Percentiles rank a stretch among this genome's conserved stretches.
These are phyloP conservation scores for Dendrobium huoshanense DNA, from an alignment of 106 monocot species.

Conservation along the genomic window DNA sequence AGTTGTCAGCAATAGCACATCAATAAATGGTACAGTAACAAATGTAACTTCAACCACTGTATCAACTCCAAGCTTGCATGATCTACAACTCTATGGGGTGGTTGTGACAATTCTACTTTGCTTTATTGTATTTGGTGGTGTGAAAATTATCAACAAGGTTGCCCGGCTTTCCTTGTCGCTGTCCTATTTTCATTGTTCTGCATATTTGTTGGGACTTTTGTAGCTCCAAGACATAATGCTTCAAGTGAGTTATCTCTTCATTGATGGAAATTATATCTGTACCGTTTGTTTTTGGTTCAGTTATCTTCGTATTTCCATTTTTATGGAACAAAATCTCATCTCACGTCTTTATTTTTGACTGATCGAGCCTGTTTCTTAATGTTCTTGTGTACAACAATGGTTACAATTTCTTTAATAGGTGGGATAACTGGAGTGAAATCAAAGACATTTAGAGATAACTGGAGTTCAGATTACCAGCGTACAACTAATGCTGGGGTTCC, in stretches of 20 bases:
- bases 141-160: slow-evolving; percentile 92
- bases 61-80: slow-evolving; percentile 77
- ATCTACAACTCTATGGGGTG: slow-evolving; percentile 86
- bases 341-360: slow-evolving; percentile 2
- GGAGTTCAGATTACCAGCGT: slow-evolving; percentile 79
- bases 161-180: slow-evolving; percentile 91
- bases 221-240: slow-evolving; percentile 71
- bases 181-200: slow-evolving; percentile 88
- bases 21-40: slow-evolving; percentile 44
- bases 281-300: neutral
- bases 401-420: slow-evolving; percentile 29
- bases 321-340: neutral
- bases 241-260: slow-evolving; percentile 43
- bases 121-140: slow-evolving; percentile 98
- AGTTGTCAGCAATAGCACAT: slow-evolving; percentile 53
- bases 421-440: slow-evolving; percentile 78
- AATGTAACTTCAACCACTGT: slow-evolving; percentile 37
- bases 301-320: neutral
- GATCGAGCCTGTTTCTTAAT: neutral
- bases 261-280: neutral
- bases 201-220: slow-evolving; percentile 84
- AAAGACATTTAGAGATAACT: slow-evolving; percentile 76
- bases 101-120: slow-evolving; percentile 86
- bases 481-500: slow-evolving; percentile 94
- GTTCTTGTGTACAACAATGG: neutral